A percentile compares a stretch with the other conserved stretches of the same genome.
Conservation (phyloP, 2,329 filamentous ascomycete genomes). For the Colletotrichum lentis region DNA sequence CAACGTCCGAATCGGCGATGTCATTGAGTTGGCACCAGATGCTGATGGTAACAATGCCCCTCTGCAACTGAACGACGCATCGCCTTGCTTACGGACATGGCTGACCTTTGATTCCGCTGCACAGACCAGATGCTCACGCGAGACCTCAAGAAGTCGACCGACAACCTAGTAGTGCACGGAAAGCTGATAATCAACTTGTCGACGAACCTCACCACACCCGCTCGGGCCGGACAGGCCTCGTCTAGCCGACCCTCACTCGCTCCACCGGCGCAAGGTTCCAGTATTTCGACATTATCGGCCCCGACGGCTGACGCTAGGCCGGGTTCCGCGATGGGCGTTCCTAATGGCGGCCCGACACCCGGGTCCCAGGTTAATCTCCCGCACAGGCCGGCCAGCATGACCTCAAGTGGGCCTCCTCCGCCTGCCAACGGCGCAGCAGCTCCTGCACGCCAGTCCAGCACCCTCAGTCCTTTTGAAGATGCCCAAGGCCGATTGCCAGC, state of each 20-base stretch:
- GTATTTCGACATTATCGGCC: constrained; percentile 54
- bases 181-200: constrained; percentile 97
- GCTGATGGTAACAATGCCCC: constrained; percentile 77
- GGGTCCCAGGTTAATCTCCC: constrained; percentile 53
- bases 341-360: constrained; percentile 55
- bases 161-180: constrained; percentile 96
- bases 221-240: constrained; percentile 60
- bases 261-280: constrained; percentile 53
- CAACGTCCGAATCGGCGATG: constrained; percentile 93
- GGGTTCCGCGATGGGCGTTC: constrained; percentile 61
- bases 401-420: constrained; percentile 43
- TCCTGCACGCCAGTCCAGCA: constrained; percentile 47
- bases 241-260: constrained; percentile 58
- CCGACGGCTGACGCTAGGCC: constrained; percentile 59
- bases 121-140: constrained; percentile 98
- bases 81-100: constrained; percentile 41
- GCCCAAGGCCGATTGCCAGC: constrained; percentile 90
- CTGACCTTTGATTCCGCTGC: constrained; percentile 40
- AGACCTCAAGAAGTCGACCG: constrained; percentile 96
- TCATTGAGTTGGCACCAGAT: constrained; percentile 87
- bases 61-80: neutral
- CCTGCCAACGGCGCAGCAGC: constrained; percentile 48
- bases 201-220: constrained; percentile 81
- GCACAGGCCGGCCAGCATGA: constrained; percentile 59
- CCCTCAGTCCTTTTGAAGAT: constrained; percentile 93